Base-by-base conservation (phyloP, 2,329 filamentous ascomycete species). In the Fusarium cicatricum region DNA sequence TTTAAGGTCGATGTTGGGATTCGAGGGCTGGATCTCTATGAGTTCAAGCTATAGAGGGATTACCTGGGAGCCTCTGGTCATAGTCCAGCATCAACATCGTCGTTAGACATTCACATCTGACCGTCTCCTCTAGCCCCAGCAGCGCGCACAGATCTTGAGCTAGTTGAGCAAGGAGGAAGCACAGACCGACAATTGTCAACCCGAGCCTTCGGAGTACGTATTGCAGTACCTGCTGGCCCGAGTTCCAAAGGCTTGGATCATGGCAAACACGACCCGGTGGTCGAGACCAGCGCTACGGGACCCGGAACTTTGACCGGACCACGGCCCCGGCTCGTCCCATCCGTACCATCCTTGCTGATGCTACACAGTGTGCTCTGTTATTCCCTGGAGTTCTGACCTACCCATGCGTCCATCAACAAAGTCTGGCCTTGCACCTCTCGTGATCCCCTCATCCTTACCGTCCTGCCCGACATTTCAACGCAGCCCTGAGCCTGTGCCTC, bases 1-100 rank as follows among this genome's bases (percentile, higher is more conserved):
- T 96, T 92, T 75, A 85, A 82, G 72, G 83, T 94, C 42, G 85
- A 95, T 71, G 91, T 96, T 57, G 91, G 90, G 3, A 84, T 89
- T 3, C 78, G 75, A 66, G 91, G 92, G 1, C 67, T 87, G 69
- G 78, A 81, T 46, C 80, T 85, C 60, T 85, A 87, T 74, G 81
- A 86, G 72, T 91, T 90, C 73, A 87, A 82, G 75, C 75, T 87
- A 55, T 70, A 61, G 56, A 31, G 32, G 16, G 40, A 42, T 39
- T 31, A 8, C 9, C 9, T 26, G 2, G 40, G 42, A 26, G 23
- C 23, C 23, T 10, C 23, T 26, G 23, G 23, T 26, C 23, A 8
- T 26, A 9, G 15, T 11, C 9, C 34, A 4, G 11, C 11, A 37
- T 17, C 34, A 39, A 39, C 3, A 15, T 19, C 37, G 19, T 5